phyloP scores from a whole-genome alignment of 345 rosid species.

The Arabis alpina region DNA sequence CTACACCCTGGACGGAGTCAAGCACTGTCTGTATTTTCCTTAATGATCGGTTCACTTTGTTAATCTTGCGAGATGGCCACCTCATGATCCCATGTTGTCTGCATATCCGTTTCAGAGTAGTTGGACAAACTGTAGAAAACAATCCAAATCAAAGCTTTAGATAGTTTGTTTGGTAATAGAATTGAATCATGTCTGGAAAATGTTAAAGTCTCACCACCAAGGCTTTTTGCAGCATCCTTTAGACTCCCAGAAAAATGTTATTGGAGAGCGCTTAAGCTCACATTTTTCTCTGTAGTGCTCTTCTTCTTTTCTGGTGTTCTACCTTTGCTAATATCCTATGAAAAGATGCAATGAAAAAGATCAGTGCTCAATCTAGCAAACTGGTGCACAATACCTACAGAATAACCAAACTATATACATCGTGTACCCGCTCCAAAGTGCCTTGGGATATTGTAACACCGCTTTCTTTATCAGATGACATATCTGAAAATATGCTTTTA shows the following conservation, averaged over 20 bases:
- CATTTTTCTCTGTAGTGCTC: conserved; percentile 82
- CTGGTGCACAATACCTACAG: neutral
- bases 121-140: conserved; percentile 79
- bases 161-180: conserved; percentile 1
- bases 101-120: conserved; percentile 96
- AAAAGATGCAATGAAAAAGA: neutral
- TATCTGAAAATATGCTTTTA: conserved; percentile 40
- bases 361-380: neutral
- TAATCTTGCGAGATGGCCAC: conserved; percentile 98
- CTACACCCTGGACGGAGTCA: conserved; percentile 90
- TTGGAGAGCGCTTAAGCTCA: conserved; percentile 86
- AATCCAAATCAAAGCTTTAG: conserved; percentile 28
- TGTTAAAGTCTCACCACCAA: conserved; percentile 71
- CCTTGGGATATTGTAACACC: conserved; percentile 45
- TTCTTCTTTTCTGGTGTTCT: conserved; percentile 74
- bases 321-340: conserved; percentile 50
- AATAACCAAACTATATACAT: conserved; percentile 4
- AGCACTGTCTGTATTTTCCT: conserved; percentile 86
- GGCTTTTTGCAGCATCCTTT: conserved; percentile 95
- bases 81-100: conserved; percentile 93
- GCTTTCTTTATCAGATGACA: conserved; percentile 47
- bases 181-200: neutral
- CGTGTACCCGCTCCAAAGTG: conserved; percentile 55
- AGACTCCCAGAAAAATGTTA: conserved; percentile 91
- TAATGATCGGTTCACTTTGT: conserved; percentile 88